Evolutionary conservation across 148 eudicot genomes (phyloP), one percentile per base, ranked within the genome.

Genomic region (Persicaria maculosa): DNA sequence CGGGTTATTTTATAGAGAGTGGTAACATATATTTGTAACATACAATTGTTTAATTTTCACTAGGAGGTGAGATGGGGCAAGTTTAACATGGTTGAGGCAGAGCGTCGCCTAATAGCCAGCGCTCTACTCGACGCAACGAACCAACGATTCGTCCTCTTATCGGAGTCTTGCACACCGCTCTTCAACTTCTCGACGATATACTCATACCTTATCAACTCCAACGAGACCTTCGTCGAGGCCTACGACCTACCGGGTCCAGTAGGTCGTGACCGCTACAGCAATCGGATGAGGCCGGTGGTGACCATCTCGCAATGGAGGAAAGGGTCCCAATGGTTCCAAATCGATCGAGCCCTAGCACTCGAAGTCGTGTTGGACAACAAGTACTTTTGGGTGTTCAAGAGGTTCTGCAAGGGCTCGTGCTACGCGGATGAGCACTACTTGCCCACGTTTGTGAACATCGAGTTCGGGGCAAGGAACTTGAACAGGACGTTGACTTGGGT

Each of bases 261-360:
- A 0, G 95, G 95, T 11, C 80, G 85, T 14, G 92, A 87, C 10
- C 87, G 95, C 0, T 90, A 90, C 52, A 78, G 64, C 47, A 50
- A 44, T 0, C 80, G 11, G 0, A 90, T 88, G 95, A 36, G 16
- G 44, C 92, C 92, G 0, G n/a, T 36, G 1, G 73, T 90, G 53
- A 17, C n/a, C 9, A 78, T 86, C 48, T 55, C 82, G 0, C 83
- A 88, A 15, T 88, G 96, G 96, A 70, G 92, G 54, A 88, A 90
- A 44, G 96, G 96, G 5, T 86, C 92, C 0, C 96, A 90, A 64
- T 88, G 96, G 96, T 90, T 90, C 47, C 85, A 82, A 68, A 81
- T 88, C 72, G 86, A 84, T 55, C 83, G 93, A 0, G 72, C 58
- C 43, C 52, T 88, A 47, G 96, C 96, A 19, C 15, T 78, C 0